These are phyloP conservation scores for Phytomonas sp. DNA, from an alignment of 208 protist species.

Conservation along the genomic window DNA sequence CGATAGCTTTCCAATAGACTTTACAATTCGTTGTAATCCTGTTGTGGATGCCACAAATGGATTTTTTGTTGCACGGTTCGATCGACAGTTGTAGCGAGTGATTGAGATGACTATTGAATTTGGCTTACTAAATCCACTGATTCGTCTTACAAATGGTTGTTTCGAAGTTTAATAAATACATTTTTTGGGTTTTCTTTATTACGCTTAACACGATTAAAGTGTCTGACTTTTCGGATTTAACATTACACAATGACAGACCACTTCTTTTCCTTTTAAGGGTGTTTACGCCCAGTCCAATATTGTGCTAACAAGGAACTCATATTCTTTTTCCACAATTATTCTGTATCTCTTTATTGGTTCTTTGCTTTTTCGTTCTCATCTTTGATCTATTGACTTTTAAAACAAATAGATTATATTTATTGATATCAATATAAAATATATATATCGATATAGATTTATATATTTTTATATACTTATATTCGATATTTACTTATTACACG, in stretches of 20 bases:
- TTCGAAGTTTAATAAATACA: background rate
- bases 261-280: background rate
- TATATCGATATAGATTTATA: background rate
- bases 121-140: constrained; percentile 7
- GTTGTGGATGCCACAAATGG: constrained; percentile 66
- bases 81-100: constrained; percentile 25
- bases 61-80: constrained; percentile 84
- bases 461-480: background rate
- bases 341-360: constrained; percentile 6
- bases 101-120: constrained; percentile 1
- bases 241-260: background rate
- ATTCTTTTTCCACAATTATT: background rate
- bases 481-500: background rate
- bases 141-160: background rate
- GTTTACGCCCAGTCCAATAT: background rate
- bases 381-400: background rate
- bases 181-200: constrained; percentile 5
- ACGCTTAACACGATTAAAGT: background rate
- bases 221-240: background rate
- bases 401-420: constrained; percentile 3
- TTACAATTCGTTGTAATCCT: constrained; percentile 82
- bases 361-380: background rate
- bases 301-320: background rate
- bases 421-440: constrained; percentile 2
- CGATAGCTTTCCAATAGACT: constrained; percentile 42